These are phyloP conservation scores for Bathelium albidoporum DNA, from an alignment of 495 filamentous ascomycete species.

Conservation along the genomic window DNA sequence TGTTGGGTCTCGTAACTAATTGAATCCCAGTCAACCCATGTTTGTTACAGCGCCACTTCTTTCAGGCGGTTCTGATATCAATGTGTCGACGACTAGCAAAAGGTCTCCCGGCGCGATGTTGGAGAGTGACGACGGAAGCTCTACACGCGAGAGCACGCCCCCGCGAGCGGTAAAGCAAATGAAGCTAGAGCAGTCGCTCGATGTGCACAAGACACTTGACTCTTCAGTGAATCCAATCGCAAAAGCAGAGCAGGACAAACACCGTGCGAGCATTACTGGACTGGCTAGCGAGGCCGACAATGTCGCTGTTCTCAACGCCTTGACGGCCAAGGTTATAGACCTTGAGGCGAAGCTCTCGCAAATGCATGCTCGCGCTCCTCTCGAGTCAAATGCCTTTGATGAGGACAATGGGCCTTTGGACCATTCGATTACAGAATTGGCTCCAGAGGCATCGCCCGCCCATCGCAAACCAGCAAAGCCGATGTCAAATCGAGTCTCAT, in stretches of 20 bases:
- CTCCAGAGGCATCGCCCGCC: neutral
- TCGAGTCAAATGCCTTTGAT: neutral
- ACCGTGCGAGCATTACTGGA: neutral
- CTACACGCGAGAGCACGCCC: neutral
- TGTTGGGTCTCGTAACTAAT: neutral
- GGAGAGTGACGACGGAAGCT: neutral
- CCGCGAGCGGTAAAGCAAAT: neutral
- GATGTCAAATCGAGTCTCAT: neutral
- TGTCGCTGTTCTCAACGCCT: neutral
- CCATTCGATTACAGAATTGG: neutral
- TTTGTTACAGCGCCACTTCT: neutral
- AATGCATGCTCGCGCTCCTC: neutral
- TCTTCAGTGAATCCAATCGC: neutral
- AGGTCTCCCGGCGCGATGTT: neutral
- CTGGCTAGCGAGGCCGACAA: neutral
- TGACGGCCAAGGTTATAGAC: neutral
- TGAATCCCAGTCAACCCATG: neutral
- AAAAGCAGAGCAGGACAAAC: neutral
- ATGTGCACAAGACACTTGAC: neutral
- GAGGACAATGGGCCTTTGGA: neutral
- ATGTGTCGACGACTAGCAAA: neutral
- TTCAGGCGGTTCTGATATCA: neutral
- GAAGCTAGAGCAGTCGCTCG: neutral
- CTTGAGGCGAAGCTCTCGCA: neutral
- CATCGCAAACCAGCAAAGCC: neutral